phyloP scores from a whole-genome alignment of 1,139 yeast genomes.

The Yamadazyma triangularis region DNA sequence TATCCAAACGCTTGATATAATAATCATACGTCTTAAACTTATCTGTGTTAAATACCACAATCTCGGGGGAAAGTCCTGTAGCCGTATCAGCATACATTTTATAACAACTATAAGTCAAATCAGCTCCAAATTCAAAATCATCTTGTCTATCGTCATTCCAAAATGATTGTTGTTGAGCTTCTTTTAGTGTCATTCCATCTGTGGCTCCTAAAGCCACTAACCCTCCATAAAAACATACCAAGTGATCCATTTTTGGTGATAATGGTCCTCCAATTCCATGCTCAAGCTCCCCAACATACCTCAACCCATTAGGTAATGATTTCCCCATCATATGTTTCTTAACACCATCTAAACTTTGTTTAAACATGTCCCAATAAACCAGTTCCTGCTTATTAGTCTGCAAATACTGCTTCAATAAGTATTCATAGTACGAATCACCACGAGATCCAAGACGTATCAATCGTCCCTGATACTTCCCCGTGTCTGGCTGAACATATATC shows the following conservation, averaged over 20 bases:
- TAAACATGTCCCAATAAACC: constrained; percentile 70
- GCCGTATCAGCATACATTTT: constrained; percentile 65
- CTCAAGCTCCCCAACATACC: constrained; percentile 77
- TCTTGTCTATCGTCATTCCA: constrained; percentile 35
- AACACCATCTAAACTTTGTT: constrained; percentile 70
- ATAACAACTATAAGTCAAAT: constrained; percentile 76
- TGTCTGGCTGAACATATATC: constrained; percentile 69
- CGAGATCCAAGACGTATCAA: constrained; percentile 80
- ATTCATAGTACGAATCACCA: constrained; percentile 93
- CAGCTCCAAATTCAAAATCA: constrained; percentile 70
- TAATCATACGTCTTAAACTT: constrained; percentile 45
- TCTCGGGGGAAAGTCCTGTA: constrained; percentile 86
- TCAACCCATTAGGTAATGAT: constrained; percentile 59
- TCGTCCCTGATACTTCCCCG: constrained; percentile 63
- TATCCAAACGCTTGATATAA: constrained; percentile 63
- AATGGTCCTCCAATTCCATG: constrained; percentile 56
- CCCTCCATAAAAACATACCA: constrained; percentile 92
- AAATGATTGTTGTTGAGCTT: constrained; percentile 27
- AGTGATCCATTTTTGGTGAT: constrained; percentile 87
- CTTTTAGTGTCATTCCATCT: constrained; percentile 55
- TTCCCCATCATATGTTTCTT: constrained; percentile 56
- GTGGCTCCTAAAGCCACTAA: constrained; percentile 85
- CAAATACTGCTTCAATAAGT: constrained; percentile 77
- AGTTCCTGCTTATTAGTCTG: constrained; percentile 64
- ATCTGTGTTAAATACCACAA: constrained; percentile 67